Evolutionary conservation across 2,329 filamentous ascomycete species (phyloP).

Genomic region (Fusarium mexicanum): DNA sequence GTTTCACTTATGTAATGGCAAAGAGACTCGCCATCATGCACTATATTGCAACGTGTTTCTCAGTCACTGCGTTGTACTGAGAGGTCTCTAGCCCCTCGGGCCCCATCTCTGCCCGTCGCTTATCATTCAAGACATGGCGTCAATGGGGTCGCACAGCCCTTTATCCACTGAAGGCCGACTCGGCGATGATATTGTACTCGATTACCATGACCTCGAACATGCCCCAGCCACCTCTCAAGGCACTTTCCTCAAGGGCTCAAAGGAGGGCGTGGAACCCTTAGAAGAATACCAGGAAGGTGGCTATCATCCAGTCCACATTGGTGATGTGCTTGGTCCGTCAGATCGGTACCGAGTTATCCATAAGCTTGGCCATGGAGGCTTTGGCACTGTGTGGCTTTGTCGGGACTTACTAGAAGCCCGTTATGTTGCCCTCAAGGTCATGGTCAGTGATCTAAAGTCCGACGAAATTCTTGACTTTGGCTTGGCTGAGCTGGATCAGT

Average conservation of each 20-base stretch:
- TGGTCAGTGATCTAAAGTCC: neutral
- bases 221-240: neutral
- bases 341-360: slow-evolving; percentile 11
- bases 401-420: neutral
- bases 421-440: neutral
- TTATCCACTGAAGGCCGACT: no score
- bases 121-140: no score
- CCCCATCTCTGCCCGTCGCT: no score
- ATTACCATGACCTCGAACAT: neutral
- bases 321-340: neutral
- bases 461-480: neutral
- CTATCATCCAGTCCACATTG: slow-evolving; percentile 17
- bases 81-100: no score
- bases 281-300: slow-evolving; percentile 17
- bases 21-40: no score
- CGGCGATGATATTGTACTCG: neutral
- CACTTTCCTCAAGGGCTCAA: neutral
- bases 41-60: no score
- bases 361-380: slow-evolving; percentile 25
- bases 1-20: no score
- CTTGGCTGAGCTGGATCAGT: neutral
- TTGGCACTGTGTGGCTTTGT: slow-evolving; percentile 12
- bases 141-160: no score
- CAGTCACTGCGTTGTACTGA: no score
- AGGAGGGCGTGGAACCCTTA: neutral